Evolutionary conservation across 208 protist species (phyloP).

Genomic region (Lotmaria passim): DNA sequence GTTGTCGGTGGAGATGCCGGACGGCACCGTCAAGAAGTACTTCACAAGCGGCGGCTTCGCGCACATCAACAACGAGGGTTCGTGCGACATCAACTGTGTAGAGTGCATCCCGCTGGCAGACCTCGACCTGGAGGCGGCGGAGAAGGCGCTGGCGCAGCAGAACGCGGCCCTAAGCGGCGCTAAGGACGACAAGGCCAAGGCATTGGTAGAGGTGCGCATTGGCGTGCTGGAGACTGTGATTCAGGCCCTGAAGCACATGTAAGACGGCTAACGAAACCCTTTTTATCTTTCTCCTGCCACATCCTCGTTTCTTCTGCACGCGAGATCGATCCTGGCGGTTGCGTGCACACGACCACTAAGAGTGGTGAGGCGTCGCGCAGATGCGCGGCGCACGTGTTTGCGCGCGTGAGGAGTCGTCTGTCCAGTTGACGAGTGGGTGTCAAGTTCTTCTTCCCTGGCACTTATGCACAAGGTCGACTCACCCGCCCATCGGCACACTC

Average conservation of each 20-base stretch:
- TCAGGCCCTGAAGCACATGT: conserved; percentile 55
- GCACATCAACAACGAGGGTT: conserved; percentile 92
- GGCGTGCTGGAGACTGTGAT: conserved; percentile 78
- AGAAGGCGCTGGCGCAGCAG: conserved; percentile 84
- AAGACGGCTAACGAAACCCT: conserved; percentile 3
- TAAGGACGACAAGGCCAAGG: conserved; percentile 85
- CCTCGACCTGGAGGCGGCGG: conserved; percentile 74
- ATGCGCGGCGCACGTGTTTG: too few species aligned
- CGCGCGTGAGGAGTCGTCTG: too few species aligned
- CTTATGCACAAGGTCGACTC: too few species aligned
- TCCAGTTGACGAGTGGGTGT: too few species aligned
- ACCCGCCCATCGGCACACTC: too few species aligned
- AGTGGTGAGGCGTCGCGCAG: too few species aligned
- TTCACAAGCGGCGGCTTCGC: conserved; percentile 91
- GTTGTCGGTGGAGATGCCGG: conserved; percentile 77
- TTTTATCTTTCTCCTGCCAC: not conserved
- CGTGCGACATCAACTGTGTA: conserved; percentile 91
- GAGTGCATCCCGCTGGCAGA: conserved; percentile 86
- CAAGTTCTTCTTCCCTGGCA: too few species aligned
- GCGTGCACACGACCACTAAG: too few species aligned
- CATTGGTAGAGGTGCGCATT: conserved; percentile 85
- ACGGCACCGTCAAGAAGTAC: conserved; percentile 80
- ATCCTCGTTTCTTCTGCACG: too few species aligned
- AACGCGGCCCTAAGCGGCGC: conserved; percentile 56
- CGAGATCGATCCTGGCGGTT: too few species aligned